These are phyloP conservation scores for Lasiosphaeriaceae sp. DNA, from an alignment of 495 filamentous ascomycete genomes.

Conservation along the genomic window DNA sequence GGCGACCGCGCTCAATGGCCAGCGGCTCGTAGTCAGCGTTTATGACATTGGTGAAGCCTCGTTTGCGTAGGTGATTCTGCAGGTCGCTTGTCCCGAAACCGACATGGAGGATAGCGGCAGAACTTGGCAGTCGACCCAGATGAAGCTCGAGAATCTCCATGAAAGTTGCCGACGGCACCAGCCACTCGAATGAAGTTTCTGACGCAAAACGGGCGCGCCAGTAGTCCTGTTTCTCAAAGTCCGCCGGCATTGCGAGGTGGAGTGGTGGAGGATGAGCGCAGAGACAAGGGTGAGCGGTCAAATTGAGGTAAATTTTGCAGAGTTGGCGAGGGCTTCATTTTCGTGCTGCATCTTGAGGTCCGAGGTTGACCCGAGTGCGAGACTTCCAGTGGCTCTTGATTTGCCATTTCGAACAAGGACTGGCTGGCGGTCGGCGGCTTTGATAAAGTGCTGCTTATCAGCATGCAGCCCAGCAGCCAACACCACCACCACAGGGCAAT, in stretches of 20 bases:
- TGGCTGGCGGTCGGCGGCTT: too few species aligned
- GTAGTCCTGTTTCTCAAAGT: slow-evolving; percentile 39
- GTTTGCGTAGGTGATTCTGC: slow-evolving; percentile 30
- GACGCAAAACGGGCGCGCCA: slow-evolving; percentile 36
- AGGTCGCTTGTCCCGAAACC: slow-evolving; percentile 42
- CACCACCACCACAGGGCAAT: too few species aligned
- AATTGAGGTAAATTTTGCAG: too few species aligned
- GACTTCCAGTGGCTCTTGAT: too few species aligned
- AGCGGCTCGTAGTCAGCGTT: slow-evolving; percentile 43
- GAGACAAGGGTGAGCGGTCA: too few species aligned
- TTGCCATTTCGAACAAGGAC: too few species aligned
- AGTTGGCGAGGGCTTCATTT: too few species aligned
- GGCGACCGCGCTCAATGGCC: slow-evolving; percentile 31
- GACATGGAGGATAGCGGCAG: slow-evolving; percentile 31
- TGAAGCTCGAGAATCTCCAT: slow-evolving; percentile 28
- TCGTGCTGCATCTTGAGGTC: too few species aligned
- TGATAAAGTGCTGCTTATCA: too few species aligned
- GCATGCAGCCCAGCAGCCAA: too few species aligned
- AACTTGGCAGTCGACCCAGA: slow-evolving; percentile 13
- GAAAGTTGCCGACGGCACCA: slow-evolving; percentile 32
- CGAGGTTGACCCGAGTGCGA: too few species aligned
- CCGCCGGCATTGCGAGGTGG: slow-evolving; percentile 5
- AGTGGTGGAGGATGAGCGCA: too few species aligned
- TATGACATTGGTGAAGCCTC: slow-evolving; percentile 31
- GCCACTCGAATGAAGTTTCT: slow-evolving; percentile 40